A percentile compares a stretch with the other conserved stretches of the same genome.
Conservation (phyloP, 2,329 filamentous ascomycete species). For the Cylindrodendrum hubeiense region DNA sequence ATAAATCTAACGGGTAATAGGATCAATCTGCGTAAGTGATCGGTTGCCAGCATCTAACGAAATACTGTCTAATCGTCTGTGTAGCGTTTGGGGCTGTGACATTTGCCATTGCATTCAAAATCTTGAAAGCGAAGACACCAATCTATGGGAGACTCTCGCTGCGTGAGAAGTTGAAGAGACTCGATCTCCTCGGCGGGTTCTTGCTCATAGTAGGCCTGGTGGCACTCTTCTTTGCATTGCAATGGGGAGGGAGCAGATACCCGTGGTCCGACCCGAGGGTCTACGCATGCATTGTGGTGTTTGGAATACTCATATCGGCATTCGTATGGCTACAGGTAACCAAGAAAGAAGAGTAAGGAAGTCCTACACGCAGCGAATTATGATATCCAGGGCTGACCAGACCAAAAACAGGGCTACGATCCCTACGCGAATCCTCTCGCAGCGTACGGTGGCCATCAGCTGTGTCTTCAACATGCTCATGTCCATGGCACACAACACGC, state of each 20-base stretch:
- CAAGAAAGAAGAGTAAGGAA: slow-evolving; percentile 22
- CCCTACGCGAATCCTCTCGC: slow-evolving; percentile 29
- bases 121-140: slow-evolving; percentile 10
- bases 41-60: no score
- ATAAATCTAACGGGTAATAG: no score
- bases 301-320: slow-evolving; percentile 10
- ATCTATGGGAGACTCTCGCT: background rate
- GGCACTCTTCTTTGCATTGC: slow-evolving; percentile 21
- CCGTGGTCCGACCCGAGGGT: slow-evolving; percentile 20
- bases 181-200: slow-evolving; percentile 13
- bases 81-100: slow-evolving; percentile 28
- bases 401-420: slow-evolving; percentile 17
- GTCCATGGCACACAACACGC: slow-evolving; percentile 38
- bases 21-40: slow-evolving; percentile 36
- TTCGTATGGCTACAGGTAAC: slow-evolving; percentile 7
- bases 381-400: slow-evolving; percentile 4
- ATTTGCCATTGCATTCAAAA: slow-evolving; percentile 3
- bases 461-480: slow-evolving; percentile 36
- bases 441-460: slow-evolving; percentile 27
- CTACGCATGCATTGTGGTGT: slow-evolving; percentile 14
- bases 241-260: slow-evolving; percentile 26
- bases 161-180: slow-evolving; percentile 23
- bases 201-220: slow-evolving; percentile 23
- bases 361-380: background rate
- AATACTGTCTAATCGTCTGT: background rate